Percentiles rank a stretch among this genome's conserved stretches.
phyloP scores from a whole-genome alignment of 331 rosid genomes.

The Acacia pycnantha region DNA sequence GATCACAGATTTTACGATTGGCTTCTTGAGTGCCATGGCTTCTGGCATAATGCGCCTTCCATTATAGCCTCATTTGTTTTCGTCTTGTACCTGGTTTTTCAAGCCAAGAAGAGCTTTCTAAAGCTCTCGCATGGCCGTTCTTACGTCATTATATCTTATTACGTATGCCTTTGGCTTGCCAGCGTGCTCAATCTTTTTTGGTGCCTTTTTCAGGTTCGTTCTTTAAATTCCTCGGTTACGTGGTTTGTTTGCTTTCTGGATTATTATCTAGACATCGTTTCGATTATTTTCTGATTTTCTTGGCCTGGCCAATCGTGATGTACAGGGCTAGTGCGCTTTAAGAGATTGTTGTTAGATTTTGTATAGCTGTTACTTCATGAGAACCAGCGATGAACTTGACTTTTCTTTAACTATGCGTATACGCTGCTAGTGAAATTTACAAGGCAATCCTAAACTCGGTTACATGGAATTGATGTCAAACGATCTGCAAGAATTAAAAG shows the following conservation, averaged over 20 bases:
- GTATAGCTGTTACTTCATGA: not conserved
- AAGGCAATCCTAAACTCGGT: not conserved
- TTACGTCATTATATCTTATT: slow-evolving; percentile 41
- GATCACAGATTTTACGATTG: slow-evolving; percentile 41
- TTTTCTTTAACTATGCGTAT: not conserved
- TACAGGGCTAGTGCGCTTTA: not conserved
- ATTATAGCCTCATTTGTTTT: slow-evolving; percentile 37
- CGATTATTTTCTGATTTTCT: not conserved
- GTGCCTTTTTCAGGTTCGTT: slow-evolving; percentile 79
- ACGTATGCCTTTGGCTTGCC: slow-evolving; percentile 43
- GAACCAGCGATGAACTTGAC: not conserved
- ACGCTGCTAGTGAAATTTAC: not conserved
- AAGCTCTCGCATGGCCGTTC: slow-evolving; percentile 48
- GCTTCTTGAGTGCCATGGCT: slow-evolving; percentile 63
- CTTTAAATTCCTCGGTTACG: not conserved
- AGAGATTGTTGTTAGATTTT: not conserved
- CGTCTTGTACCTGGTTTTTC: slow-evolving; percentile 38
- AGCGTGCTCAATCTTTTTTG: slow-evolving; percentile 57
- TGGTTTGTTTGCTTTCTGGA: not conserved
- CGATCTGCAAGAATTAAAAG: not conserved
- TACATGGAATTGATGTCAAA: not conserved
- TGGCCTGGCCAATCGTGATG: not conserved
- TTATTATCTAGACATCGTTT: not conserved
- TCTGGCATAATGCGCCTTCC: slow-evolving; percentile 40
- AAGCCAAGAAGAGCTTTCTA: slow-evolving; percentile 33